phyloP scores from a whole-genome alignment of 2,329 filamentous ascomycete genomes.

The Zymoseptoria passerinii region DNA sequence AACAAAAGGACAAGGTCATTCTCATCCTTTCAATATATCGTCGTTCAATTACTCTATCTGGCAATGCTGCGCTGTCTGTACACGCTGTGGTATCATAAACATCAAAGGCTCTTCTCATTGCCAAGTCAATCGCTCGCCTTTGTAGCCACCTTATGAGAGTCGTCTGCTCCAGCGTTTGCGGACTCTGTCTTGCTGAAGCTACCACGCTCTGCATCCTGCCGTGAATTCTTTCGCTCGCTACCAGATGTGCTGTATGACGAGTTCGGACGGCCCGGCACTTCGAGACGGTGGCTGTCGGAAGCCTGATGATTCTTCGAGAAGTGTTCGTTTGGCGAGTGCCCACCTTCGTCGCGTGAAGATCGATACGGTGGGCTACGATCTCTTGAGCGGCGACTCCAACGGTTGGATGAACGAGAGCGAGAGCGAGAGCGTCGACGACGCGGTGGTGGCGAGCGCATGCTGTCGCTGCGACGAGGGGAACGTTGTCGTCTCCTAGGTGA shows the following conservation, averaged over 20 bases:
- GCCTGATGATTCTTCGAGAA: slow-evolving; percentile 12
- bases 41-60: neutral
- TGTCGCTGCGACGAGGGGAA: slow-evolving; percentile 59
- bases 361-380: slow-evolving; percentile 15
- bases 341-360: slow-evolving; percentile 19
- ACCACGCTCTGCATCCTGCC: neutral
- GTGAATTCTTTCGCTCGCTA: neutral
- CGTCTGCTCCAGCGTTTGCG: neutral
- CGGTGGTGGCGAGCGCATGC: slow-evolving; percentile 63
- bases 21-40: neutral
- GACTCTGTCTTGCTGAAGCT: neutral
- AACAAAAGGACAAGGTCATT: neutral
- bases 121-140: neutral
- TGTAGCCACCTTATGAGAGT: neutral
- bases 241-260: slow-evolving; percentile 4
- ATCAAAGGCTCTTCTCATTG: neutral
- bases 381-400: slow-evolving; percentile 1
- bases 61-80: neutral
- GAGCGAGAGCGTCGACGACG: slow-evolving; percentile 58
- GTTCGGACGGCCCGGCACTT: slow-evolving; percentile 7
- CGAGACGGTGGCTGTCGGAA: slow-evolving; percentile 10
- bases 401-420: slow-evolving; percentile 8
- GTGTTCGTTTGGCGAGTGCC: slow-evolving; percentile 12
- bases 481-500: slow-evolving; percentile 25
- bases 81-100: neutral